Conservation (phyloP, 306 rosid genomes). For the Dryas alaskensis region DNA sequence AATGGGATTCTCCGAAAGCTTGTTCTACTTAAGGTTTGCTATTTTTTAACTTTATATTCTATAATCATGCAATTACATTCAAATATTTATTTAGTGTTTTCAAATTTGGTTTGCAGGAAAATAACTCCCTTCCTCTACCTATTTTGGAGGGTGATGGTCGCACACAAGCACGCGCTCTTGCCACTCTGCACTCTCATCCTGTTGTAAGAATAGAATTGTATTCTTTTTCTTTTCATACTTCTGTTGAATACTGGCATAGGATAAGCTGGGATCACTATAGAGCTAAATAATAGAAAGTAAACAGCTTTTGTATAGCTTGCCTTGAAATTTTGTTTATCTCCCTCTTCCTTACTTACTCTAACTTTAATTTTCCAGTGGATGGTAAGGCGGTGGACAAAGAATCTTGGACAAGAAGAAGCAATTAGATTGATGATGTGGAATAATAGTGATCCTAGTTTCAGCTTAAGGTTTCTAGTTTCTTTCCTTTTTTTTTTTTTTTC, state of each 20-base stretch:
- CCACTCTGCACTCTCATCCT: slow-evolving; percentile 78
- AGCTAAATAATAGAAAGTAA: neutral
- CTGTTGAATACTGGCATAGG: neutral
- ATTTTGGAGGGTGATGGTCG: slow-evolving; percentile 84
- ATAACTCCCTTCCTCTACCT: slow-evolving; percentile 66
- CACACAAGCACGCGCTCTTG: slow-evolving; percentile 81
- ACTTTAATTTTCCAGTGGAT: slow-evolving; percentile 60
- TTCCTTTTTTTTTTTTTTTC: slow-evolving; percentile 20
- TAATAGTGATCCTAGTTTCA: slow-evolving; percentile 76
- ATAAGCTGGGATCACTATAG: neutral
- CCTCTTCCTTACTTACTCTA: neutral
- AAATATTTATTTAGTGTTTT: slow-evolving; percentile 22
- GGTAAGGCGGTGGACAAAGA: slow-evolving; percentile 78
- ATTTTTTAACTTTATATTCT: slow-evolving; percentile 2
- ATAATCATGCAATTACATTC: neutral
- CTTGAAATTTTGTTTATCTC: neutral
- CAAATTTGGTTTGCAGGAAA: slow-evolving; percentile 53
- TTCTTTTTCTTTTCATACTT: neutral
- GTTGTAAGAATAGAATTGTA: slow-evolving; percentile 52
- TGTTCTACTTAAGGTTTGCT: slow-evolving; percentile 58
- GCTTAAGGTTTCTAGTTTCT: slow-evolving; percentile 58
- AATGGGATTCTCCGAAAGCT: slow-evolving; percentile 85
- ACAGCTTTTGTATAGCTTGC: neutral
- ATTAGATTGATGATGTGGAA: slow-evolving; percentile 82
- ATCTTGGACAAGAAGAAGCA: slow-evolving; percentile 82